A percentile compares a stretch with the other conserved stretches of the same genome.
phyloP scores from a whole-genome alignment of 2,329 filamentous ascomycete genomes.

The Fusarium globosum region DNA sequence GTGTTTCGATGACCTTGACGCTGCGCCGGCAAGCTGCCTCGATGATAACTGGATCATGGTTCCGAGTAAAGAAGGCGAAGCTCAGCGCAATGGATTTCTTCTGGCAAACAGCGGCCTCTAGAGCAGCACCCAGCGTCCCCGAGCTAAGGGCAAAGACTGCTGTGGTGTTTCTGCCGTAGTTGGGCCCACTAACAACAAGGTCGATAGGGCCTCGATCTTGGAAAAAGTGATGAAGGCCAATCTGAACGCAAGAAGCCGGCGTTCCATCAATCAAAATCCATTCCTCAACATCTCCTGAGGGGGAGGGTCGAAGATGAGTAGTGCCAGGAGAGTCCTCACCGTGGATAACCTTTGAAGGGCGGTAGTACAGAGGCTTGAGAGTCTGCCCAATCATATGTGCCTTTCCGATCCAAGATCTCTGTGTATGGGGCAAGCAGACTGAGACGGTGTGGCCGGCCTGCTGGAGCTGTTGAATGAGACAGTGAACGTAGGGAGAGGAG shows the following conservation, averaged over 20 bases:
- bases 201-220: conserved; percentile 77
- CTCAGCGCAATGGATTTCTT: conserved; percentile 81
- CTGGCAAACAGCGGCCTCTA: conserved; percentile 80
- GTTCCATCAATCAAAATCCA: conserved; percentile 87
- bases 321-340: conserved; percentile 68
- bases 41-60: conserved; percentile 86
- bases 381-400: conserved; percentile 94
- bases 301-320: conserved; percentile 67
- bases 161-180: conserved; percentile 86
- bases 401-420: conserved; percentile 98
- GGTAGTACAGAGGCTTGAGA: conserved; percentile 86
- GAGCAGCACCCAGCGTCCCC: conserved; percentile 79
- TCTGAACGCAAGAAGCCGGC: conserved; percentile 83
- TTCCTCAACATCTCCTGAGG: conserved; percentile 72
- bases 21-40: conserved; percentile 79
- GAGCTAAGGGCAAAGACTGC: conserved; percentile 82
- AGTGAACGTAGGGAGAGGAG: conserved; percentile 84
- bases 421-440: conserved; percentile 88
- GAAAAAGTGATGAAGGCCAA: conserved; percentile 85
- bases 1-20: conserved; percentile 80
- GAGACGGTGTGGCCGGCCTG: conserved; percentile 86
- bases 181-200: conserved; percentile 82
- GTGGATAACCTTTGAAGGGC: conserved; percentile 60
- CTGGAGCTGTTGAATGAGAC: conserved; percentile 76
- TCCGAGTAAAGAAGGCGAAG: conserved; percentile 88